Base-by-base conservation (phyloP, 2,329 filamentous ascomycete species). In the Claviceps citrina region DNA sequence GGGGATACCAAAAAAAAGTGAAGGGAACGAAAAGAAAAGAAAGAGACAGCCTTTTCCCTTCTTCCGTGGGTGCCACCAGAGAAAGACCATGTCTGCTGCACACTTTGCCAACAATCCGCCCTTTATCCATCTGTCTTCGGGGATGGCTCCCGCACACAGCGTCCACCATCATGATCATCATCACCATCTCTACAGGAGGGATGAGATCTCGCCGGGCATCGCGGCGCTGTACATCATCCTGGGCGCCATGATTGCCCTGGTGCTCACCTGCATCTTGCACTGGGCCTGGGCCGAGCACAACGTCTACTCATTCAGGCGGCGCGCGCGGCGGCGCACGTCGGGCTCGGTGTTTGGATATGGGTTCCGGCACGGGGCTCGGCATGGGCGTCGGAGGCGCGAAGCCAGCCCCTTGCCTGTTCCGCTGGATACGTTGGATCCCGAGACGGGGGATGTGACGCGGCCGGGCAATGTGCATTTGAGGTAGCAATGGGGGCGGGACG, bases 241-340 rank as follows among this genome's bases (percentile, higher is more conserved):
- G 7, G 13, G 31, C 18, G 25, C 32, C 1, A 18, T 25, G 18
- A 18, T 40, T 13, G 39, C 31, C 13, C n/a, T 36, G 1, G 32
- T 40, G 13, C 15, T 36, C 18, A n/a, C 10, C 15, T 40, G 39
- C 39, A 12, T 36, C 32, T 8, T 40, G 25, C 18, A 24, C 32
- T 40, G 39, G 31, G 25, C 18, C 4, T 25, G 18, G 2, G 30
- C 19, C 26, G 15, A 24, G 16, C 20, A 31, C 13, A 12, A 18
- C 8, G 7, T 9, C 6, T 20, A 18, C 6, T 22, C 38, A 7
- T 13, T 25, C 16, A 26, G 31, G 13, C 19, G 12, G 10, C 26
- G 26, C 26, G 13, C 8, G 16, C 38, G 31, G 8, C 19, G 28
- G 25, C n/a, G n/a, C n/a, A n/a, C 27, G 6, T 16, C 28, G 13